Base-by-base conservation (phyloP, 2,329 filamentous ascomycete genomes). In the Mycosphaerella sp. region DNA sequence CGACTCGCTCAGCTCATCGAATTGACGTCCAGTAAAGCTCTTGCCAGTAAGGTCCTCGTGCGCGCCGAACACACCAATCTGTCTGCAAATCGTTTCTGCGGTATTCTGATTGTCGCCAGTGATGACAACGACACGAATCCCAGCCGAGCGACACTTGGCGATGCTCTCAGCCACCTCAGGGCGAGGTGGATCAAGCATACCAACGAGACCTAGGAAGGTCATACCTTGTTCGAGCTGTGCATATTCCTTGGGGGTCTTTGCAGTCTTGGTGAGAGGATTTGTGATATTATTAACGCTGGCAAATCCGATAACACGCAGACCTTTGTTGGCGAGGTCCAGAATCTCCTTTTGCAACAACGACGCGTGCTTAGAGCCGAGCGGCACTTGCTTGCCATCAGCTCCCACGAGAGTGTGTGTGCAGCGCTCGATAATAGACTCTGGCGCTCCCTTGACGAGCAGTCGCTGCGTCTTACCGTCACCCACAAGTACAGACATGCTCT, bases 101-200 rank as follows among this genome's bases (percentile, higher is more conserved):
- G 93, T 98, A 74, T 94, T 95, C 68, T 86, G 89, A 74, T 95
- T 98, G 73, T 98, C 93, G 65, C 93, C 93, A 48, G 93, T 98
- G 70, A 98, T 96, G 59, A 98, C 93, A 61, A 98, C 89, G 44
- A 98, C 89, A 55, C 93, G 86, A 63, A 98, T 97, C 61, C 93
- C 93, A 61, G 93, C 93, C 56, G 88, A 84, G 70, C 85, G 87
- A 73, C 93, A 98, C 70, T 95, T 87, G 66, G 78, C 78, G 63
- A 98, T 94, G 42, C 93, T 93, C 44, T 75, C 79, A 46, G 86
- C 80, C 9, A 97, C 93, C 73, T 98, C 93, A 42, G 89, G 87
- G 34, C 93, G 88, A 64, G 93, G 93, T 62, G 93, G 93, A 68
- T 98, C 93, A 66, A 96, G 79, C 93, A 98, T 98, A 62, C 86